phyloP scores from a whole-genome alignment of 1,139 yeast genomes.

The Candida sp. region DNA sequence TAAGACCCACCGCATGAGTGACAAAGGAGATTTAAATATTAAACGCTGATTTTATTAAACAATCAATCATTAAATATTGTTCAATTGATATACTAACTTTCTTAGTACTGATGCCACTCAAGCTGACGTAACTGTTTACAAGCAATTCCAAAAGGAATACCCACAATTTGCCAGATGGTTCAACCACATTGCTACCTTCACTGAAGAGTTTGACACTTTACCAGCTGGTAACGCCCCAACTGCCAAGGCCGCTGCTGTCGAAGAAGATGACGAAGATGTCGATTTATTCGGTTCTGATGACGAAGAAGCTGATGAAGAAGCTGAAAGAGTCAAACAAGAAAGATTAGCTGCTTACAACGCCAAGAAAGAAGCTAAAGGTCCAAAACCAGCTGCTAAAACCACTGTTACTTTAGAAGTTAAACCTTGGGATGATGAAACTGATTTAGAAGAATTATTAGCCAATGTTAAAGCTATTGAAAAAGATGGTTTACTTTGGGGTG shows the following conservation, averaged over 20 bases:
- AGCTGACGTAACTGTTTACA: constrained; percentile 93
- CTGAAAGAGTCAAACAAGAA: constrained; percentile 95
- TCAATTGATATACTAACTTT: constrained; percentile 13
- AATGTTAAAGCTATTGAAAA: constrained; percentile 78
- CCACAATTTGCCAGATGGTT: constrained; percentile 98
- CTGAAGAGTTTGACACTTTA: constrained; percentile 75
- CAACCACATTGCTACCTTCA: constrained; percentile 93
- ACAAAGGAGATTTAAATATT: constrained; percentile 55
- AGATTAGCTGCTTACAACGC: constrained; percentile 98
- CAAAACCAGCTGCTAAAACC: constrained; percentile 98
- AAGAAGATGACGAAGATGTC: constrained; percentile 85
- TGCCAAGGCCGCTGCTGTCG: constrained; percentile 54
- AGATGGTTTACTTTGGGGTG: constrained; percentile 99
- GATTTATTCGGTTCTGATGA: constrained; percentile 95
- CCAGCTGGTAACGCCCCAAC: constrained; percentile 74
- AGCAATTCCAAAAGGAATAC: constrained; percentile 91
- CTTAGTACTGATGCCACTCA: constrained; percentile 80
- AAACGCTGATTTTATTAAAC: constrained; percentile 24
- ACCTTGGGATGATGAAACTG: constrained; percentile 99
- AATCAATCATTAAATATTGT: constrained; percentile 3
- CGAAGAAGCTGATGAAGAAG: constrained; percentile 93
- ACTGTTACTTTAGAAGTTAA: constrained; percentile 94
- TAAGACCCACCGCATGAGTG: constrained; percentile 95
- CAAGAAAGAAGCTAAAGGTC: constrained; percentile 95
- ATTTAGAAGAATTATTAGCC: constrained; percentile 82